Conservation (phyloP, 1,284 basidiomycete genomes). For the Phylloboletellus chloephorus region DNA sequence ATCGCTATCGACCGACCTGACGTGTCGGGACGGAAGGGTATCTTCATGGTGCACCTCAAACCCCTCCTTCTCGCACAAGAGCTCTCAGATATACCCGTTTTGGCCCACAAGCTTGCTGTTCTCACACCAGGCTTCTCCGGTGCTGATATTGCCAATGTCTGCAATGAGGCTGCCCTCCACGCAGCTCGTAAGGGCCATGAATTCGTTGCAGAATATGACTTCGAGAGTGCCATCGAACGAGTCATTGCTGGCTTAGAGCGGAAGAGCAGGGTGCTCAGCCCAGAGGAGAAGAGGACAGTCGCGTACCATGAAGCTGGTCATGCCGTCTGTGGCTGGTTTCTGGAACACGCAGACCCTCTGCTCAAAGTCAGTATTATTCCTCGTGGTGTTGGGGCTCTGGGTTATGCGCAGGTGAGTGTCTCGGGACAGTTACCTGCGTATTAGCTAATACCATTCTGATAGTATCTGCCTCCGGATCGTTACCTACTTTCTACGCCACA, state of each 20-base stretch:
- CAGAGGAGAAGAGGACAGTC: conserved; percentile 97
- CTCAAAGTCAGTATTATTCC: conserved; percentile 99
- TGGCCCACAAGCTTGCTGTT: conserved; percentile 91
- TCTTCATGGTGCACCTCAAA: conserved; percentile 89
- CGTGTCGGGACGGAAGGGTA: conserved; percentile 88
- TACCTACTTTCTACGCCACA: conserved; percentile 95
- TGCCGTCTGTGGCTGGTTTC: conserved; percentile 97
- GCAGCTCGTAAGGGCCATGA: conserved; percentile 86
- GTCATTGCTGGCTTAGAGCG: conserved; percentile 97
- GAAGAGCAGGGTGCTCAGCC: conserved; percentile 89
- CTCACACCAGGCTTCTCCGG: conserved; percentile 98
- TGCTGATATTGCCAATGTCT: conserved; percentile 98
- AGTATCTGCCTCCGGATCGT: conserved; percentile 94
- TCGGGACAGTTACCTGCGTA: background rate
- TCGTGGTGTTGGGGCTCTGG: conserved; percentile 90
- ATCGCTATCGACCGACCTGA: conserved; percentile 96
- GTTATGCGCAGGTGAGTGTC: conserved; percentile 81
- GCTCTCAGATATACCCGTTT: conserved; percentile 53
- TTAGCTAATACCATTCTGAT: conserved; percentile 9
- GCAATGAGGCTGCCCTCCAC: conserved; percentile 95
- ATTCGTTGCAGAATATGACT: conserved; percentile 79
- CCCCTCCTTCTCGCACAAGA: conserved; percentile 71
- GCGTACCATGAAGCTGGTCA: conserved; percentile 99
- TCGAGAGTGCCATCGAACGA: conserved; percentile 96
- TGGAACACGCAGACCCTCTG: conserved; percentile 94